These are phyloP conservation scores for Arachnopeziza araneosa DNA, from an alignment of 2,329 filamentous ascomycete genomes.

Conservation along the genomic window DNA sequence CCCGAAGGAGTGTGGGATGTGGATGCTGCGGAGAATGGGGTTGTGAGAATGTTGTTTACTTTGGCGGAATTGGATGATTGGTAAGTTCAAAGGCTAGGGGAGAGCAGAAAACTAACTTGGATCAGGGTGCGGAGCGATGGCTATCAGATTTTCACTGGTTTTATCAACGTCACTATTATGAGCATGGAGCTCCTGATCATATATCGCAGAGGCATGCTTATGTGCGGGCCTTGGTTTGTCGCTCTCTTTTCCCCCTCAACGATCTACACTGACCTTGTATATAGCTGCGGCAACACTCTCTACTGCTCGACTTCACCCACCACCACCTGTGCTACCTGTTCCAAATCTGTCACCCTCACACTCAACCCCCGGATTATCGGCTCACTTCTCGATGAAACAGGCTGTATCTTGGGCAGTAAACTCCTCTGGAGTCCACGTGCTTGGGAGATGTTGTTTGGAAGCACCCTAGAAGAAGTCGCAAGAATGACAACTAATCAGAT, in stretches of 20 bases:
- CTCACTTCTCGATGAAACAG: slow-evolving; percentile 48
- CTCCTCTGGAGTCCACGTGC: slow-evolving; percentile 47
- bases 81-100: slow-evolving; percentile 12
- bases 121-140: slow-evolving; percentile 31
- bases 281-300: slow-evolving; percentile 46
- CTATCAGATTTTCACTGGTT: slow-evolving; percentile 35
- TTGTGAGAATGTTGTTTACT: slow-evolving; percentile 34
- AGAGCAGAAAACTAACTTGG: background rate
- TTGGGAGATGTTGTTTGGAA: slow-evolving; percentile 46
- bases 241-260: background rate
- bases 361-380: slow-evolving; percentile 40
- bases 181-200: slow-evolving; percentile 24
- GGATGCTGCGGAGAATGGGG: slow-evolving; percentile 30
- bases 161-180: slow-evolving; percentile 28
- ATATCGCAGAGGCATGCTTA: slow-evolving; percentile 31
- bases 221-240: slow-evolving; percentile 38
- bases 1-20: slow-evolving; percentile 36
- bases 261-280: background rate
- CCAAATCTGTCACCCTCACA: slow-evolving; percentile 24
- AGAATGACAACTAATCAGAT: slow-evolving; percentile 35
- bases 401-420: slow-evolving; percentile 44
- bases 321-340: slow-evolving; percentile 37
- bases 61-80: slow-evolving; percentile 40
- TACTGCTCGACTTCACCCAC: slow-evolving; percentile 42
- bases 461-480: slow-evolving; percentile 37